Evolutionary conservation across 495 filamentous ascomycete genomes (phyloP).

Genomic region (Talaromyces thailandensis): DNA sequence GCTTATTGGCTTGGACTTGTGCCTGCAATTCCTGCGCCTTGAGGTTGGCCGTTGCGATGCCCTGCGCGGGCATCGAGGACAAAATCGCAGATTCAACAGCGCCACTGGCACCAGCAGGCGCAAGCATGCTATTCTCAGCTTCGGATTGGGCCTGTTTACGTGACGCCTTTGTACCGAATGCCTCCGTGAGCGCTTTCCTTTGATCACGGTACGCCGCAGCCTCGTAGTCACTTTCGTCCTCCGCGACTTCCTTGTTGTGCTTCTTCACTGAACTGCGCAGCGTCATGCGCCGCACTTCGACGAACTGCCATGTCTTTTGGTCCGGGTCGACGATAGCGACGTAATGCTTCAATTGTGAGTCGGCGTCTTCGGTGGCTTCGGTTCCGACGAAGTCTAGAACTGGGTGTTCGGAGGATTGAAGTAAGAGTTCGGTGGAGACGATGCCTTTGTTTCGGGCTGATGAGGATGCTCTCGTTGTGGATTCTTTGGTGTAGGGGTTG

Average conservation of each 20-base stretch:
- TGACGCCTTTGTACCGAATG: conserved; percentile 91
- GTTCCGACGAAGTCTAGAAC: conserved; percentile 74
- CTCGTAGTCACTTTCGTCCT: conserved; percentile 29
- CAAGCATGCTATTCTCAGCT: conserved; percentile 68
- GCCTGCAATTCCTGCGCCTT: conserved; percentile 59
- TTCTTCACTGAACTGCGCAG: conserved; percentile 56
- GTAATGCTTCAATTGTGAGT: conserved; percentile 72
- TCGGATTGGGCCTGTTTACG: conserved; percentile 72
- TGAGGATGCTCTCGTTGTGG: conserved; percentile 18
- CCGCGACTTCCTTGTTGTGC: conserved; percentile 28
- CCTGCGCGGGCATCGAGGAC: conserved; percentile 45
- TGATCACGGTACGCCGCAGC: conserved; percentile 40
- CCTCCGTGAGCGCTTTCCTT: conserved; percentile 67
- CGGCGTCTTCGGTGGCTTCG: conserved; percentile 57
- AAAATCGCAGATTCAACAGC: conserved; percentile 54
- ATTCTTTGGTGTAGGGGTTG: conserved; percentile 50
- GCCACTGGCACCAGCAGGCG: conserved; percentile 39
- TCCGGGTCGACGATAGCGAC: conserved; percentile 75
- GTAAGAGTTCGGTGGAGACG: conserved; percentile 55
- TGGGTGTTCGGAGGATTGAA: conserved; percentile 66
- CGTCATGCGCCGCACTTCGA: conserved; percentile 66
- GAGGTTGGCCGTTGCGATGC: conserved; percentile 46
- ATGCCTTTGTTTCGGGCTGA: conserved; percentile 34
- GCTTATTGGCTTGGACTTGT: conserved; percentile 59
- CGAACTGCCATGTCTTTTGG: conserved; percentile 60